Conservation (phyloP, 805 yeast genomes). For the Nakazawaea ernobii region DNA sequence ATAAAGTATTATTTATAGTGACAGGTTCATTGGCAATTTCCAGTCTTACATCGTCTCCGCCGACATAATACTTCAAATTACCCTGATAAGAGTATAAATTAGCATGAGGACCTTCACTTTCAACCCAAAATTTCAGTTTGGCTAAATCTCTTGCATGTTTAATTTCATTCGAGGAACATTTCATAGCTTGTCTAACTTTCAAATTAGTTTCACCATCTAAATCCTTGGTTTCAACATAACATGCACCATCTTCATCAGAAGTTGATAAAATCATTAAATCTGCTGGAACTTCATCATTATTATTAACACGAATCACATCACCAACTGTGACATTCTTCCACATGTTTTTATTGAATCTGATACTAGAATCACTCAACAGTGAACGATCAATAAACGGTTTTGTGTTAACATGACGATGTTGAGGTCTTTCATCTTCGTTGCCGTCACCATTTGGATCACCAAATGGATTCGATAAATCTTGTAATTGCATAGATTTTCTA, state of each 20-base stretch:
- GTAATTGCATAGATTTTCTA: slow-evolving; percentile 13
- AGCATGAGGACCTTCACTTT: slow-evolving; percentile 69
- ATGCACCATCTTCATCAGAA: slow-evolving; percentile 62
- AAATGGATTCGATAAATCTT: slow-evolving; percentile 9
- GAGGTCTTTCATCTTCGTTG: too few relatives aligned
- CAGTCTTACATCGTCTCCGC: slow-evolving; percentile 23
- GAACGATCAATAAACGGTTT: slow-evolving; percentile 8
- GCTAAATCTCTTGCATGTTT: slow-evolving; percentile 55
- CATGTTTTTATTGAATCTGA: slow-evolving; percentile 26
- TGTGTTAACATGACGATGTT: background rate
- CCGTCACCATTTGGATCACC: slow-evolving; percentile 2
- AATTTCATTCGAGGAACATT: slow-evolving; percentile 43
- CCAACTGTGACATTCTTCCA: slow-evolving; percentile 77
- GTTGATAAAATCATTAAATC: slow-evolving; percentile 61
- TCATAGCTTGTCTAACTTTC: slow-evolving; percentile 50
- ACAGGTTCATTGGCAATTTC: slow-evolving; percentile 46
- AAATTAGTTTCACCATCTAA: slow-evolving; percentile 75
- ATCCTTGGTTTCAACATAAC: slow-evolving; percentile 65
- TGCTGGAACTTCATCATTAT: slow-evolving; percentile 78
- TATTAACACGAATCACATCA: slow-evolving; percentile 62
- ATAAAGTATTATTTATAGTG: slow-evolving; percentile 53
- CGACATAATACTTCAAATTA: slow-evolving; percentile 44
- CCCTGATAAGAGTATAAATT: slow-evolving; percentile 64
- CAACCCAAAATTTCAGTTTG: slow-evolving; percentile 52
- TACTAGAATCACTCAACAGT: slow-evolving; percentile 4